A percentile compares a stretch with the other conserved stretches of the same genome.
Conservation (phyloP, 371 early-diverging fungal species). For the Mucor indicus region DNA sequence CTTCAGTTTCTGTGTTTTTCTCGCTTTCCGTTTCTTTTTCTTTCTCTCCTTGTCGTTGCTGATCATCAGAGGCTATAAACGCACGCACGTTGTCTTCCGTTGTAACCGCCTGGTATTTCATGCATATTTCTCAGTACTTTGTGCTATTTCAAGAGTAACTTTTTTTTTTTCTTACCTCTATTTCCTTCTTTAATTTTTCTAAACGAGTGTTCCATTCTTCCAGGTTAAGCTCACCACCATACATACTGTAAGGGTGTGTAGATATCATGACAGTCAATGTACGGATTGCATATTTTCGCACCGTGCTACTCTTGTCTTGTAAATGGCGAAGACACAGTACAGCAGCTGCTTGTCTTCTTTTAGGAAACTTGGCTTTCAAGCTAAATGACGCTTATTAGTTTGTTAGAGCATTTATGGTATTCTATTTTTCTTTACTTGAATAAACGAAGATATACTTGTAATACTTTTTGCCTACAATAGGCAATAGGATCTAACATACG, state of each 20-base stretch:
- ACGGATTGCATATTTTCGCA: slow-evolving; percentile 88
- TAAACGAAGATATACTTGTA: slow-evolving; percentile 83
- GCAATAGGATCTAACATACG: slow-evolving; percentile 84
- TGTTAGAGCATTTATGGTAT: not conserved
- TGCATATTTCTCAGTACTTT: no score
- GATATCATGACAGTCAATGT: slow-evolving; percentile 73
- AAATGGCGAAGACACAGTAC: slow-evolving; percentile 73
- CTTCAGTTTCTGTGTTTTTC: slow-evolving; percentile 12
- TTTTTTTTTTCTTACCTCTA: slow-evolving; percentile 45
- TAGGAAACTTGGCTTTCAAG: slow-evolving; percentile 73
- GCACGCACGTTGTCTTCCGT: slow-evolving; percentile 15
- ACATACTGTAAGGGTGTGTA: slow-evolving; percentile 87
- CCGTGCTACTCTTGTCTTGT: slow-evolving; percentile 86
- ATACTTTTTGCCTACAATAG: slow-evolving; percentile 79
- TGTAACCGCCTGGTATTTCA: slow-evolving; percentile 4
- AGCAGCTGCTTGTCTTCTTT: slow-evolving; percentile 72
- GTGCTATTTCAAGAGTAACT: no score
- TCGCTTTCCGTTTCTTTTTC: not conserved
- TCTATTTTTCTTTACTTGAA: slow-evolving; percentile 58
- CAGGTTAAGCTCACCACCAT: slow-evolving; percentile 78
- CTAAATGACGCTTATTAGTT: slow-evolving; percentile 3
- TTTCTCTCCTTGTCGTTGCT: not conserved
- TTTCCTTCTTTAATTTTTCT: slow-evolving; percentile 56
- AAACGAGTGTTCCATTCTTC: slow-evolving; percentile 65
- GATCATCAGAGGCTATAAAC: not conserved